phyloP scores from a whole-genome alignment of 2,329 filamentous ascomycete genomes.

The Hirsutella minnesotensis region DNA sequence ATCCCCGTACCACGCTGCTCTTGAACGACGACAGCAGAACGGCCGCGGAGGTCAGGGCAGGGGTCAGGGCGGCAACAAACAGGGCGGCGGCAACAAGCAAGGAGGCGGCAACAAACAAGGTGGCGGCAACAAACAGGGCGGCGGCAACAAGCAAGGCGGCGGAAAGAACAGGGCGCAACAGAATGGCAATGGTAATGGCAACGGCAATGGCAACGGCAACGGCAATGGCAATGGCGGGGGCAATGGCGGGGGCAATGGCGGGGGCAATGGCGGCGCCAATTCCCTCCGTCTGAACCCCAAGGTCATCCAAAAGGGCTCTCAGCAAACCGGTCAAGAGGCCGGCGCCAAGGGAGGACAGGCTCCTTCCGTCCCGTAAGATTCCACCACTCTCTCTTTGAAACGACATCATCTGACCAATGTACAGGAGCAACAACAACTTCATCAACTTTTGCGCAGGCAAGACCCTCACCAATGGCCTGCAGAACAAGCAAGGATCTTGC shows the following conservation, averaged over 20 bases:
- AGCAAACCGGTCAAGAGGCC: background rate
- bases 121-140: constrained; percentile 5
- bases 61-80: constrained; percentile 6
- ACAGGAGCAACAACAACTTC: constrained; percentile 43
- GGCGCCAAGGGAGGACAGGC: constrained; percentile 11
- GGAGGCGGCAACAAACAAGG: constrained; percentile 3
- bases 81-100: constrained; percentile 10
- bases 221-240: too few relatives aligned
- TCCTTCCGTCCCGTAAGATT: constrained; percentile 36
- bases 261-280: background rate
- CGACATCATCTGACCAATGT: constrained; percentile 5
- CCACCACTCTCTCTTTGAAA: background rate
- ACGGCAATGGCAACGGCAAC: constrained; percentile 11
- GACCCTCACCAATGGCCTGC: constrained; percentile 48
- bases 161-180: constrained; percentile 10
- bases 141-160: constrained; percentile 14
- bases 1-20: constrained; percentile 22
- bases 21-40: constrained; percentile 29
- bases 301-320: background rate
- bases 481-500: constrained; percentile 47
- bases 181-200: constrained; percentile 10
- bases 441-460: constrained; percentile 49
- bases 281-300: background rate
- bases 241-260: background rate
- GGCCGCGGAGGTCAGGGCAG: constrained; percentile 1